Conservation (phyloP, 306 rosid species). For the Acmispon strigosus region DNA sequence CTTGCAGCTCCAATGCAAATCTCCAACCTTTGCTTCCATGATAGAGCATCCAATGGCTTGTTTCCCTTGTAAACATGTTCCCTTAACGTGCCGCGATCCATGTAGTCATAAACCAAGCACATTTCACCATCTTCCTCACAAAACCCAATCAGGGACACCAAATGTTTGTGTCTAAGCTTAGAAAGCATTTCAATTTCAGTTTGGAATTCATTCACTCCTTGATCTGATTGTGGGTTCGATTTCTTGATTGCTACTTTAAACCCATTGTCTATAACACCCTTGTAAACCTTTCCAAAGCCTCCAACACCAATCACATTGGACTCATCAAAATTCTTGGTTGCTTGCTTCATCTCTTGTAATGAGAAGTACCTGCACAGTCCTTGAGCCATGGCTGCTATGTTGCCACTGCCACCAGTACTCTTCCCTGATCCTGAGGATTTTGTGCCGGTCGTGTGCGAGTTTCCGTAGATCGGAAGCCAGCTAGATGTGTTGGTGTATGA, state of each 20-base stretch:
- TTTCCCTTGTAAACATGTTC: conserved; percentile 46
- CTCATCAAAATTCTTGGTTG: conserved; percentile 42
- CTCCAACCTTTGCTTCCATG: conserved; percentile 59
- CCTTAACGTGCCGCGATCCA: conserved; percentile 47
- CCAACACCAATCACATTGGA: conserved; percentile 52
- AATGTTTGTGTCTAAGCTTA: conserved; percentile 46
- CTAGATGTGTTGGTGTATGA: conserved; percentile 29
- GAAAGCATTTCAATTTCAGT: conserved; percentile 57
- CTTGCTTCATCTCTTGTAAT: conserved; percentile 38
- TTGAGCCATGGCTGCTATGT: conserved; percentile 39
- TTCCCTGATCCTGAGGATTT: conserved; percentile 34
- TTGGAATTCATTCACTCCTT: conserved; percentile 46
- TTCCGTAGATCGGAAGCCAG: conserved; percentile 41
- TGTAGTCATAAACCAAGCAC: conserved; percentile 55
- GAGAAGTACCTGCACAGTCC: conserved; percentile 45
- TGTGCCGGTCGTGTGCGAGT: conserved; percentile 9
- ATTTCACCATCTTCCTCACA: conserved; percentile 44
- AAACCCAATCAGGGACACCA: conserved; percentile 50
- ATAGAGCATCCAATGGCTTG: conserved; percentile 20
- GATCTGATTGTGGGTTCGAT: conserved; percentile 46
- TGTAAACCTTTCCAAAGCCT: conserved; percentile 54
- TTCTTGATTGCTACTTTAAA: conserved; percentile 42
- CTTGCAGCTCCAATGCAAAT: conserved; percentile 58
- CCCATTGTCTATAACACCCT: conserved; percentile 41
- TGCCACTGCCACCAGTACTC: conserved; percentile 20